Percentiles rank a stretch among this genome's conserved stretches.
Evolutionary conservation across 805 yeast genomes (phyloP).

Genomic region (Candida koratica): DNA sequence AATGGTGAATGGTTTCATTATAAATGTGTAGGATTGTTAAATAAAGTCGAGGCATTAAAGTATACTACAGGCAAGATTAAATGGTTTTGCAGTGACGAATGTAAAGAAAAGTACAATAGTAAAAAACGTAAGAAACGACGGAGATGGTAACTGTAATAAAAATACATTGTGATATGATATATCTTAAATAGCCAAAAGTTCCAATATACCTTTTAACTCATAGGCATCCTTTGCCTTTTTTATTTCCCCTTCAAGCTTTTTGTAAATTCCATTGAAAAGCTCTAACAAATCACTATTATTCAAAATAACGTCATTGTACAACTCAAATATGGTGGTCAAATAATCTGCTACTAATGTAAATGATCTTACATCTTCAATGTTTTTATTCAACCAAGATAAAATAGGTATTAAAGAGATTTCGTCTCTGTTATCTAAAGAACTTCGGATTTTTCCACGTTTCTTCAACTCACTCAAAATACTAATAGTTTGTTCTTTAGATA

Average conservation of each 20-base stretch:
- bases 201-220: constrained; percentile 90
- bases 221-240: constrained; percentile 82
- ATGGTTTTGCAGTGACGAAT: constrained; percentile 39
- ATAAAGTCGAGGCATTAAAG: constrained; percentile 35
- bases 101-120: constrained; percentile 16
- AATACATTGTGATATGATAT: too few relatives aligned
- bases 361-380: constrained; percentile 76
- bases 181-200: constrained; percentile 57
- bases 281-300: constrained; percentile 75
- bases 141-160: constrained; percentile 5
- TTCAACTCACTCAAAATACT: constrained; percentile 84
- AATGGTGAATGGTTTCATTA: constrained; percentile 47
- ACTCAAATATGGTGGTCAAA: constrained; percentile 61
- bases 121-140: constrained; percentile 7
- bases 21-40: constrained; percentile 41
- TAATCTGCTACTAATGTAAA: constrained; percentile 62
- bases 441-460: constrained; percentile 81
- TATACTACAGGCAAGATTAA: constrained; percentile 30
- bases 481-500: constrained; percentile 73
- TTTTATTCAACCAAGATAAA: constrained; percentile 74
- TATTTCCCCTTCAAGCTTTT: constrained; percentile 64
- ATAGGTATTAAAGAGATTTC: constrained; percentile 83
- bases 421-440: constrained; percentile 78
- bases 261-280: constrained; percentile 55
- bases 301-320: constrained; percentile 73